These are phyloP conservation scores for Bonia amplexicaulis DNA, from an alignment of 176 grass and related monocot species.

Conservation along the genomic window DNA sequence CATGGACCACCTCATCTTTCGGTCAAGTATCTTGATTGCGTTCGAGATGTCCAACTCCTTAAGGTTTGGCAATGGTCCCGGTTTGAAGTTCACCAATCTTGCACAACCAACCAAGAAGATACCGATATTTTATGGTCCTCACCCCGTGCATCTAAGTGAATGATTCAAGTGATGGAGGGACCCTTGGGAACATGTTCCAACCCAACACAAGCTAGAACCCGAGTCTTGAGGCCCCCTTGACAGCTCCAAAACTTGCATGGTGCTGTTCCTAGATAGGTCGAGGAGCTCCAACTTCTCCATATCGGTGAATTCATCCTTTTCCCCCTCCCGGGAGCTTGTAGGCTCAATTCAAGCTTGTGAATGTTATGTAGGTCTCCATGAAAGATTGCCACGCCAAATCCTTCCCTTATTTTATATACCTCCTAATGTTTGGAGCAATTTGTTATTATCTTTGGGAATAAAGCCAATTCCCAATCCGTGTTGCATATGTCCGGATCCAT, in stretches of 20 bases:
- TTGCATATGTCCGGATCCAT: neutral
- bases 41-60: neutral
- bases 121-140: neutral
- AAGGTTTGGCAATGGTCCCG: neutral
- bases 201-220: neutral
- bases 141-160: neutral
- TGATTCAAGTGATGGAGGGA: neutral
- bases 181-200: neutral
- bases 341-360: neutral
- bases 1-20: neutral
- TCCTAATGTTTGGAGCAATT: too few relatives aligned
- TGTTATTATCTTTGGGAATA: too few relatives aligned
- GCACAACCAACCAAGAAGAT: neutral
- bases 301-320: neutral
- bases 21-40: neutral
- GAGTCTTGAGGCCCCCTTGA: neutral
- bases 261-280: neutral
- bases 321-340: neutral
- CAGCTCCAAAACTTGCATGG: neutral
- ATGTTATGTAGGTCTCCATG: neutral
- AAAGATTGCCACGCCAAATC: too few relatives aligned
- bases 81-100: neutral
- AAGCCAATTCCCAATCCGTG: neutral
- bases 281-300: neutral
- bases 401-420: too few relatives aligned